A percentile compares a stretch with the other conserved stretches of the same genome.
These are phyloP conservation scores for Silene uniflora DNA, from an alignment of 148 eudicot genomes.

Conservation along the genomic window DNA sequence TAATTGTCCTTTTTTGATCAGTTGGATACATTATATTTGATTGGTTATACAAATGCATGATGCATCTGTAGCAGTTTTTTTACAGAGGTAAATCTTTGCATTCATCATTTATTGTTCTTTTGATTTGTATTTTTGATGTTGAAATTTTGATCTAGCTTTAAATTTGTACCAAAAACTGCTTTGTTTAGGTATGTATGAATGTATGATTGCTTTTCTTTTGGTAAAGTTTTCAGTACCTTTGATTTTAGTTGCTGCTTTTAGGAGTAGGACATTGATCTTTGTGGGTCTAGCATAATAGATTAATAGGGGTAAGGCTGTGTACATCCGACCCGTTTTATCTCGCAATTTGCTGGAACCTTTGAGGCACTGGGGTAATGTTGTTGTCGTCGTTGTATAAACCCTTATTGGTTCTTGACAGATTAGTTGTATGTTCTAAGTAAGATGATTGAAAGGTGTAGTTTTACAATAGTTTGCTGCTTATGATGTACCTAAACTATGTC, in stretches of 20 bases:
- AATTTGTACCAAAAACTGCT: slow-evolving; percentile 17
- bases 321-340: background rate
- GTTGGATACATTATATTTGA: slow-evolving; percentile 23
- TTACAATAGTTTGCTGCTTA: background rate
- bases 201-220: slow-evolving; percentile 2
- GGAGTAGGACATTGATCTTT: background rate
- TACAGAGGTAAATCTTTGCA: slow-evolving; percentile 12
- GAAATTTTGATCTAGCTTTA: slow-evolving; percentile 20
- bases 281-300: background rate
- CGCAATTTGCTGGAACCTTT: no score
- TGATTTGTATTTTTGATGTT: slow-evolving; percentile 11
- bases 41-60: slow-evolving; percentile 14
- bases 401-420: background rate
- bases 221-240: slow-evolving; percentile 8
- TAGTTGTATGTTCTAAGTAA: background rate
- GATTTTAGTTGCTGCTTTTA: slow-evolving; percentile 8
- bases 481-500: background rate
- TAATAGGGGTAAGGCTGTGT: background rate
- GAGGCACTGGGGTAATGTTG: no score
- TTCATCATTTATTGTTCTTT: slow-evolving; percentile 5
- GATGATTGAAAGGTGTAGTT: background rate
- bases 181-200: background rate
- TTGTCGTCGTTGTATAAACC: background rate
- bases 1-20: slow-evolving; percentile 35
- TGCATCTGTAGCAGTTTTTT: slow-evolving; percentile 10